Conservation (phyloP, 1,284 basidiomycete genomes). For the Ceratobasidium sp. region DNA sequence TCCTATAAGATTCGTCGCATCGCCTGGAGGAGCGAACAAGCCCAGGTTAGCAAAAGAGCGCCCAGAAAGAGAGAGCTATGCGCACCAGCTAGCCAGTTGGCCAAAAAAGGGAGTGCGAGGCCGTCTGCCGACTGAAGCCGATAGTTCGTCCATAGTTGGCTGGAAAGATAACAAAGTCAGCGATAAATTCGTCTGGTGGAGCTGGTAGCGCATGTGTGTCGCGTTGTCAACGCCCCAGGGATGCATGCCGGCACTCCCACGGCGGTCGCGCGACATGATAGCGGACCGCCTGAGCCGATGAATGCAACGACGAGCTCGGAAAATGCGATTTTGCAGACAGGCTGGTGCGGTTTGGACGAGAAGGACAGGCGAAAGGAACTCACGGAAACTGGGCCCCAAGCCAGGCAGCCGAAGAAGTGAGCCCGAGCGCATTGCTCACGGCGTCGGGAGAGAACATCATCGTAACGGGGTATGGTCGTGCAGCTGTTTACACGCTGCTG, state of each 20-base stretch:
- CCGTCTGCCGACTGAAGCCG: constrained; percentile 81
- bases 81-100: constrained; percentile 89
- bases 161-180: constrained; percentile 49
- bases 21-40: neutral
- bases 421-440: constrained; percentile 68
- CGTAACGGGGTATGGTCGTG: neutral
- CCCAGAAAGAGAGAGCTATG: neutral
- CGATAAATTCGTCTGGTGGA: constrained; percentile 18
- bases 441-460: constrained; percentile 24
- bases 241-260: constrained; percentile 10
- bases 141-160: constrained; percentile 85
- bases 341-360: neutral
- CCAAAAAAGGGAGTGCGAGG: constrained; percentile 87
- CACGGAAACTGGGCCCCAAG: constrained; percentile 91
- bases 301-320: neutral
- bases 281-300: neutral
- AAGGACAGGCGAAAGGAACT: constrained; percentile 57
- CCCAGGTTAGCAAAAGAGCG: constrained; percentile 21
- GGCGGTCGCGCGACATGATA: neutral
- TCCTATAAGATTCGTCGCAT: constrained; percentile 52
- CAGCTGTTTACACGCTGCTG: no score
- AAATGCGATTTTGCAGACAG: neutral
- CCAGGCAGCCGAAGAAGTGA: constrained; percentile 86
- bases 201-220: neutral
- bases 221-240: neutral